Percentiles rank a stretch among this genome's conserved stretches.
Evolutionary conservation across 1,284 basidiomycete species (phyloP).

Genomic region (Thecaphora thlaspeos): DNA sequence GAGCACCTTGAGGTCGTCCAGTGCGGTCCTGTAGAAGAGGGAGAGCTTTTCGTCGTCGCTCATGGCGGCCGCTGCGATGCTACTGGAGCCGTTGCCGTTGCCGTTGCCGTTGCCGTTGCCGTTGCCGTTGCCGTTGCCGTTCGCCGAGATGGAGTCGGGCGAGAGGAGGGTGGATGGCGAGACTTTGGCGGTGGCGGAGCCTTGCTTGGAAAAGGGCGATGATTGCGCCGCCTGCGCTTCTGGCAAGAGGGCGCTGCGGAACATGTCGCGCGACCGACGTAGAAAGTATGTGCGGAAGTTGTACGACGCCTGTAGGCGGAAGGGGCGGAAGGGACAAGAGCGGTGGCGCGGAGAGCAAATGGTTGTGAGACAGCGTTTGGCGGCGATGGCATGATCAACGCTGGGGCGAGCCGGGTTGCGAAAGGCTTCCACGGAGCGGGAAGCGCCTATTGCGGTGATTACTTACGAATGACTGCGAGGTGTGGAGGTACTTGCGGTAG

Average conservation of each 20-base stretch:
- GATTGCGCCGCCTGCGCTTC: slow-evolving; percentile 26
- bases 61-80: slow-evolving; percentile 24
- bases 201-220: slow-evolving; percentile 46
- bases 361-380: background rate
- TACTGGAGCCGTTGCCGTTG: slow-evolving; percentile 4
- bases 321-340: too few relatives aligned
- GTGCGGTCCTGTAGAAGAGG: slow-evolving; percentile 43
- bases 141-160: slow-evolving; percentile 13
- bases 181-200: slow-evolving; percentile 32
- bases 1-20: slow-evolving; percentile 52
- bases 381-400: background rate
- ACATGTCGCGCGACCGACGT: slow-evolving; percentile 53
- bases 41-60: slow-evolving; percentile 31
- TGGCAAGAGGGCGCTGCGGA: slow-evolving; percentile 46
- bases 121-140: slow-evolving; percentile 4
- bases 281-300: slow-evolving; percentile 58
- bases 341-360: too few relatives aligned
- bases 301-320: slow-evolving; percentile 50
- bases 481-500: slow-evolving; percentile 52
- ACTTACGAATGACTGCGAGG: slow-evolving; percentile 56
- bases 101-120: slow-evolving; percentile 9
- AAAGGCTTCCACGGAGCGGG: too few relatives aligned
- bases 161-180: slow-evolving; percentile 39
- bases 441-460: too few relatives aligned
- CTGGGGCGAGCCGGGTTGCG: too few relatives aligned